Evolutionary conservation across 2,329 filamentous ascomycete genomes (phyloP), one percentile per base, ranked within the genome.

Genomic region (Botrytis pseudocinerea): DNA sequence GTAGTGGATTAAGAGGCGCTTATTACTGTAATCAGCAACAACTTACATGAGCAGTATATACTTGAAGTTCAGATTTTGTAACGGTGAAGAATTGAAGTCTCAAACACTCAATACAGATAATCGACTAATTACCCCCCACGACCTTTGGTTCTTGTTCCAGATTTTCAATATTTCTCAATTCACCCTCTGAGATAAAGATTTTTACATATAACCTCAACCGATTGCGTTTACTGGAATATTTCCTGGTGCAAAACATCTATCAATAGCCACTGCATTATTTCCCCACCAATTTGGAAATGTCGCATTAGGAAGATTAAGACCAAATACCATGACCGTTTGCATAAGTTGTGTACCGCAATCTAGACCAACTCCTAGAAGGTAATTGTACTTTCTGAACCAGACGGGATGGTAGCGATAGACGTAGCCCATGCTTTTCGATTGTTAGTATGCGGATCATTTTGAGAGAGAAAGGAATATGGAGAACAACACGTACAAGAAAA

Each of bases 341-440:
- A 87, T 87, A 25, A 93, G 80, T 22, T 90, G 88, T 14, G 93
- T 85, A 20, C 91, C 92, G 69, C 88, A 88, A 80, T 93, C 92
- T 46, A 94, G 83, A 0, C 89, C 92, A 0, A 91, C 91, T n/a
- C 91, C 92, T 0, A 90, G 88, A 78, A 93, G 86, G 80, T 93
- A 94, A 83, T 94, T 93, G 84, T 93, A 94, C 81, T 91, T 90
- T 82, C 92, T 83, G 90, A 92, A 94, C 90, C 91, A 93, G 54
- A 89, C 44, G 9, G 71, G 71, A 42, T 78, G 78, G 71, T 80
- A 81, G n/a, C 70, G 60, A 22, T 71, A 71, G 7, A 71, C 46
- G 25, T 71, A 71, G 2, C 70, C 70, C 70, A 71, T 71, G 18
- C 70, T 71, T 8, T 20, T 71, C 6, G 4, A 7, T 12, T 9